phyloP scores from a whole-genome alignment of 164 flowering plant species.

The Aristolochia californica region DNA sequence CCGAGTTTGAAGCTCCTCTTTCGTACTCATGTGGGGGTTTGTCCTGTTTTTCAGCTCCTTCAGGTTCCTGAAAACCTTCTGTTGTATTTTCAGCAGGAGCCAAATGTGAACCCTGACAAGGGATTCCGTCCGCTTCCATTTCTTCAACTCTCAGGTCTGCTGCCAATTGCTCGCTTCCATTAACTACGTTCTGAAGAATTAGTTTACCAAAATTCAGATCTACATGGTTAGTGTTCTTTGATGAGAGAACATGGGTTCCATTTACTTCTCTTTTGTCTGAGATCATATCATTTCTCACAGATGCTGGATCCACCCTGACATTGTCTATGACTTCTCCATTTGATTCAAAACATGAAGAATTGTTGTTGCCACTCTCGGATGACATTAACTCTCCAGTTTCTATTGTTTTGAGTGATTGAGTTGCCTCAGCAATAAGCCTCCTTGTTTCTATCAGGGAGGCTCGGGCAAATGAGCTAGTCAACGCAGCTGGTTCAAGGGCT shows the following conservation, averaged over 20 bases:
- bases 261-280: constrained; percentile 9
- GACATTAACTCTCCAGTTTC: constrained; percentile 20
- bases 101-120: no score
- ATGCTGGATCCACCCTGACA: constrained; percentile 7
- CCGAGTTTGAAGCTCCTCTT: background rate
- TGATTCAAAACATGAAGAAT: constrained; percentile 9
- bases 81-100: no score
- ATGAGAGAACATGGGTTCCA: constrained; percentile 12
- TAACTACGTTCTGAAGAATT: constrained; percentile 7
- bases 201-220: constrained; percentile 7
- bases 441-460: constrained; percentile 74
- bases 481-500: constrained; percentile 75
- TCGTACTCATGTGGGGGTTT: background rate
- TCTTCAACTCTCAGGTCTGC: background rate
- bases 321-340: constrained; percentile 7
- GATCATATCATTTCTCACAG: constrained; percentile 2
- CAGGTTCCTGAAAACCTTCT: background rate
- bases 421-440: constrained; percentile 80
- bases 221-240: background rate
- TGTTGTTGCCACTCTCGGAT: constrained; percentile 3
- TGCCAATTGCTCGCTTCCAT: constrained; percentile 1
- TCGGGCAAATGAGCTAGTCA: constrained; percentile 58
- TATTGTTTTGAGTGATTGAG: constrained; percentile 37
- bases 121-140: no score
- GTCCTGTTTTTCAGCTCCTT: background rate